Evolutionary conservation across 345 rosid species (phyloP).

Genomic region (Raphanus raphanistrum): DNA sequence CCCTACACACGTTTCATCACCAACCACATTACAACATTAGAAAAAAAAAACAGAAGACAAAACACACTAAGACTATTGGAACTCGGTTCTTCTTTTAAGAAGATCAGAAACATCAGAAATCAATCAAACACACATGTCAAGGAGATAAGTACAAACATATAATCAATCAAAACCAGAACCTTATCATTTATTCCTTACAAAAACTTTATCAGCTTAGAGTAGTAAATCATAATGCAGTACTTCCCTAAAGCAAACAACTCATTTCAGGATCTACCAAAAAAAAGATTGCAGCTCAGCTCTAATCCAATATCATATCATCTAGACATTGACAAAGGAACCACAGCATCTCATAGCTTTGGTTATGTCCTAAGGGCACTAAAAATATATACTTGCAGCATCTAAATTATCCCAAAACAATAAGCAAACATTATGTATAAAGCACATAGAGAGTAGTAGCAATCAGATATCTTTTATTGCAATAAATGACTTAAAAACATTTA

Average conservation of each 20-base stretch:
- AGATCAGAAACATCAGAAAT: neutral
- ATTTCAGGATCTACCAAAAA: neutral
- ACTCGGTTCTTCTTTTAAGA: neutral
- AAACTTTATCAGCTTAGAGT: neutral
- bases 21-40: constrained; percentile 21
- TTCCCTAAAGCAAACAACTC: neutral
- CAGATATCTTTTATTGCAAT: neutral
- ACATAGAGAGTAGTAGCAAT: neutral
- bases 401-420: neutral
- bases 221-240: neutral
- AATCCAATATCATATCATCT: neutral
- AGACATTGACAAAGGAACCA: constrained; percentile 2
- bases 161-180: constrained; percentile 11
- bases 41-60: neutral
- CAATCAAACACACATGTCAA: neutral
- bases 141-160: neutral
- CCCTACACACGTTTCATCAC: constrained; percentile 53
- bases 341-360: neutral
- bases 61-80: neutral
- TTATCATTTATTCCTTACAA: neutral
- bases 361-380: neutral
- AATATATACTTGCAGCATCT: neutral
- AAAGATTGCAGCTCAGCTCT: neutral
- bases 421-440: neutral
- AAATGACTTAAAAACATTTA: neutral